phyloP scores from a whole-genome alignment of 129 eudicot species.

The Chrysanthemum lavandulifolium region DNA sequence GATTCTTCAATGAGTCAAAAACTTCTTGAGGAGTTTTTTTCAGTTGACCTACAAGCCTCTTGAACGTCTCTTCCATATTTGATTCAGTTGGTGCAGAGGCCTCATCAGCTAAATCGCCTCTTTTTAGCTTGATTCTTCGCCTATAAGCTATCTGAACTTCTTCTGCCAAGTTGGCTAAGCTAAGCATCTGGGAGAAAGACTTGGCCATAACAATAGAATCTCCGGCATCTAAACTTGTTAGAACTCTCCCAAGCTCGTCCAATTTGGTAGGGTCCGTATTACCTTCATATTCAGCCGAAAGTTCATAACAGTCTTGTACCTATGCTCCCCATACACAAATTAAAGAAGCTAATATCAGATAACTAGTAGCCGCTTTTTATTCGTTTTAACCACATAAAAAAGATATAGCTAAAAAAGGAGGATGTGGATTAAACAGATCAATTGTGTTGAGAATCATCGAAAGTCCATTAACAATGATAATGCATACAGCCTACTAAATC shows the following conservation, averaged over 20 bases:
- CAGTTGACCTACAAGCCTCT: conserved; percentile 73
- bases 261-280: conserved; percentile 69
- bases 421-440: too few species aligned
- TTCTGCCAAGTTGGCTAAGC: conserved; percentile 93
- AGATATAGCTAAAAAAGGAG: too few species aligned
- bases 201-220: conserved; percentile 93
- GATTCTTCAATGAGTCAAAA: conserved; percentile 91
- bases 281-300: conserved; percentile 94
- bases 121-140: conserved; percentile 69
- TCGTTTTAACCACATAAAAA: too few species aligned
- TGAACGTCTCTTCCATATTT: conserved; percentile 91
- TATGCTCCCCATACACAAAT: conserved; percentile 13
- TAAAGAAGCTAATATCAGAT: too few species aligned
- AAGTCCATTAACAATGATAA: too few species aligned
- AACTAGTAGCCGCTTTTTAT: too few species aligned
- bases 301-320: conserved; percentile 99
- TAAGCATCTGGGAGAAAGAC: conserved; percentile 96
- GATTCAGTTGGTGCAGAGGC: conserved; percentile 87
- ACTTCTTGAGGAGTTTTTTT: conserved; percentile 92
- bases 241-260: conserved; percentile 82
- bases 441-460: too few species aligned
- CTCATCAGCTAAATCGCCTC: conserved; percentile 86
- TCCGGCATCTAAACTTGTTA: conserved; percentile 95
- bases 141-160: conserved; percentile 95
- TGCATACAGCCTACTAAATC: too few species aligned